Percentiles rank a stretch among this genome's conserved stretches.
phyloP scores from a whole-genome alignment of 1,284 basidiomycete genomes.

The Amylostereum chailletii region DNA sequence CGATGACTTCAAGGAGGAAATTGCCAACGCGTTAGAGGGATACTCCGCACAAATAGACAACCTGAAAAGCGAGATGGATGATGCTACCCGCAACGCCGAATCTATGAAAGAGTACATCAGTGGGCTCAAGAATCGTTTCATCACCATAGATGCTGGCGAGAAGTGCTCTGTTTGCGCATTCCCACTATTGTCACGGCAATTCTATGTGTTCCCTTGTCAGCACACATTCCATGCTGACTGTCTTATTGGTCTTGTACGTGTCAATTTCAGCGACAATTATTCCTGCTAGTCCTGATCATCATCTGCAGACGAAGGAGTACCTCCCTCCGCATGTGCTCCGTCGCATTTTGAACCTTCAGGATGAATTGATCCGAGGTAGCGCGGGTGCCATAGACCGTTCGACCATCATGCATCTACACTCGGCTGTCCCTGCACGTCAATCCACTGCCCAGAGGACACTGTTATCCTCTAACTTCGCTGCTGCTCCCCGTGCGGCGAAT shows the following conservation, averaged over 20 bases:
- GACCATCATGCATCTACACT: conserved; percentile 23
- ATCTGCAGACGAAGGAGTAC: conserved; percentile 77
- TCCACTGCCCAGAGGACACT: conserved; percentile 51
- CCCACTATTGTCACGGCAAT: conserved; percentile 78
- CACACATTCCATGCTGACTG: conserved; percentile 96
- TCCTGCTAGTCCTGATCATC: conserved; percentile 7
- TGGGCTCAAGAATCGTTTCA: conserved; percentile 82
- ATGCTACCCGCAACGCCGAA: conserved; percentile 86
- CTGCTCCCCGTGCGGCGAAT: conserved; percentile 61
- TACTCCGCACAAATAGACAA: conserved; percentile 89
- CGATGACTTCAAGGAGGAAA: conserved; percentile 99
- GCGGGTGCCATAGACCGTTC: conserved; percentile 24
- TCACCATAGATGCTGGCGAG: conserved; percentile 86
- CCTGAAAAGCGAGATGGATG: conserved; percentile 94
- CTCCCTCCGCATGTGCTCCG: conserved; percentile 75
- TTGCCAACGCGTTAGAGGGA: conserved; percentile 90
- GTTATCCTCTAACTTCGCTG: conserved; percentile 64
- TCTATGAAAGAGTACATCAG: conserved; percentile 90
- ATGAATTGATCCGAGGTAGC: conserved; percentile 61
- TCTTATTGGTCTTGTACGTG: conserved; percentile 78
- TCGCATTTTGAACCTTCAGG: conserved; percentile 78
- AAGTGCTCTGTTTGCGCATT: conserved; percentile 78
- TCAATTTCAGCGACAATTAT: not conserved
- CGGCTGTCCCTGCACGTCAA: conserved; percentile 28
- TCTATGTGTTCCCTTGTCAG: conserved; percentile 98